Evolutionary conservation across 2,329 filamentous ascomycete species (phyloP).

Genomic region (Claviceps purpurea): DNA sequence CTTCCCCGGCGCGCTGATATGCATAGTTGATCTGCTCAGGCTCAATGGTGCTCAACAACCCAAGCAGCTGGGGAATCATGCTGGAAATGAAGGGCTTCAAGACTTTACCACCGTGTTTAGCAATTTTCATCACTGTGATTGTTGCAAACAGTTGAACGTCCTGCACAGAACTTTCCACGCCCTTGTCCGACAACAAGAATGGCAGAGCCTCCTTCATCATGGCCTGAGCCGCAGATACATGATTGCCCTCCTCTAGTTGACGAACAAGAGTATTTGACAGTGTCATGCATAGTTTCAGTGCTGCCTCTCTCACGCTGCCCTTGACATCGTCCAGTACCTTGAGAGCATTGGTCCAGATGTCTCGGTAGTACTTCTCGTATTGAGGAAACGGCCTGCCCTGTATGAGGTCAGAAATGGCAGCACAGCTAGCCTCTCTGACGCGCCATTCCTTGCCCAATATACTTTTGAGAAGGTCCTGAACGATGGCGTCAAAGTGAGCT

Average conservation of each 20-base stretch:
- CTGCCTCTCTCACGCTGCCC: conserved; percentile 69
- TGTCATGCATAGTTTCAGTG: conserved; percentile 67
- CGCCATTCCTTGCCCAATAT: conserved; percentile 89
- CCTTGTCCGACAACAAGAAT: conserved; percentile 78
- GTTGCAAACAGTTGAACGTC: conserved; percentile 78
- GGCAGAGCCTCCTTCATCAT: conserved; percentile 83
- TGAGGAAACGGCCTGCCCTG: conserved; percentile 62
- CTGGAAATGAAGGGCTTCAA: conserved; percentile 69
- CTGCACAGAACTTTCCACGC: conserved; percentile 75
- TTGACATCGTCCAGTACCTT: conserved; percentile 96
- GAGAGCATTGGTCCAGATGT: conserved; percentile 76
- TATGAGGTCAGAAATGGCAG: conserved; percentile 76
- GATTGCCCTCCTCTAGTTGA: conserved; percentile 66
- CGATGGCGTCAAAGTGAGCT: conserved; percentile 73
- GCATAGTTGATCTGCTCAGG: conserved; percentile 84
- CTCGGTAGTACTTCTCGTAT: conserved; percentile 73
- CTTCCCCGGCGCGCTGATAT: conserved; percentile 76
- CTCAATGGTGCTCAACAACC: conserved; percentile 75
- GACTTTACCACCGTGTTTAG: conserved; percentile 73
- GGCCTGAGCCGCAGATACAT: conserved; percentile 53
- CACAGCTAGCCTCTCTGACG: conserved; percentile 81
- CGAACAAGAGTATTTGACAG: conserved; percentile 77
- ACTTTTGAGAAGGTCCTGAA: conserved; percentile 73
- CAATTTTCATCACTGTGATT: conserved; percentile 73
- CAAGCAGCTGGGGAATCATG: conserved; percentile 69